These are phyloP conservation scores for Penicillium turbatum DNA, from an alignment of 495 filamentous ascomycete species.

Conservation along the genomic window DNA sequence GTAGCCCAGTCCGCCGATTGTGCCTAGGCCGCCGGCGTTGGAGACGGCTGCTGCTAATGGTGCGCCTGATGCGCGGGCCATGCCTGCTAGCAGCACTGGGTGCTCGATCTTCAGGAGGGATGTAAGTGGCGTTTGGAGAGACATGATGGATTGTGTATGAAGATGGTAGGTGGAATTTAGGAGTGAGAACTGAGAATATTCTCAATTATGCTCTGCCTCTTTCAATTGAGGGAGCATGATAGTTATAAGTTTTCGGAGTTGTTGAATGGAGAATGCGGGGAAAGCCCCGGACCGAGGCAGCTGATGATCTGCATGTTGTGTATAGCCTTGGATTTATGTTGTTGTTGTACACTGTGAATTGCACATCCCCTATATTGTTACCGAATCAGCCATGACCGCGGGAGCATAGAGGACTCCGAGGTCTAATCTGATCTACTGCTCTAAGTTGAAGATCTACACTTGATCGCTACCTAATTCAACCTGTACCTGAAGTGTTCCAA, in stretches of 20 bases:
- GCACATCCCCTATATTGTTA: no score
- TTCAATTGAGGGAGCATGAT: not conserved
- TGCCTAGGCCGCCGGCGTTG: constrained; percentile 83
- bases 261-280: constrained; percentile 24
- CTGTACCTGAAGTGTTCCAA: no score
- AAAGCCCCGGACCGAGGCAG: constrained; percentile 29
- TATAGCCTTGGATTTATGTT: no score
- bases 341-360: no score
- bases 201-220: not conserved
- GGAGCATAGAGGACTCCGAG: no score
- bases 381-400: no score
- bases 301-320: not conserved
- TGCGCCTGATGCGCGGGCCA: constrained; percentile 77
- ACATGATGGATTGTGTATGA: constrained; percentile 27
- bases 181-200: not conserved
- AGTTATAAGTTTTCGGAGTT: not conserved
- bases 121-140: constrained; percentile 71
- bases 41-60: constrained; percentile 79
- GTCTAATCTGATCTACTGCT: no score
- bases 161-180: not conserved
- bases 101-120: constrained; percentile 70
- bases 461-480: no score
- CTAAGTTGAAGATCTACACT: no score
- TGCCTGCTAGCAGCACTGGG: constrained; percentile 82
- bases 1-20: constrained; percentile 82